Conservation (phyloP, 2,329 filamentous ascomycete species). For the Pleurostoma richardsiae region DNA sequence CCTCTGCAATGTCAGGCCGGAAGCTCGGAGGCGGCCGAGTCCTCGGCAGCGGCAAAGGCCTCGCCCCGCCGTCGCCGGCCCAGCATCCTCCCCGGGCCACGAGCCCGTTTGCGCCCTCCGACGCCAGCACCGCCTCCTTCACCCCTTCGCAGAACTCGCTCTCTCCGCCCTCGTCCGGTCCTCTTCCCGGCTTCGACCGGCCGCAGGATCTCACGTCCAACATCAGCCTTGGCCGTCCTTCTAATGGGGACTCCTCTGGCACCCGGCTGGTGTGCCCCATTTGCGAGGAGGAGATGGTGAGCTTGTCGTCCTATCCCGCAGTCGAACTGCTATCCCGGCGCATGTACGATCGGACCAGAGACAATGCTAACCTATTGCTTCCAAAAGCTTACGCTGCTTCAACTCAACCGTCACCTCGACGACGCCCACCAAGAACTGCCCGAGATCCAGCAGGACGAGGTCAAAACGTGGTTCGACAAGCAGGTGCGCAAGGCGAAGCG, state of each 20-base stretch:
- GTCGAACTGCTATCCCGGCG: not conserved
- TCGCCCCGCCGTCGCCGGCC: conserved; percentile 57
- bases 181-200: conserved; percentile 54
- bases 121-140: conserved; percentile 68
- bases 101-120: conserved; percentile 50
- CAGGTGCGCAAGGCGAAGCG: conserved; percentile 90
- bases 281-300: conserved; percentile 95
- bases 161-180: conserved; percentile 54
- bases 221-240: conserved; percentile 60
- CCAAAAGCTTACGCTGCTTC: conserved; percentile 75
- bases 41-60: conserved; percentile 77
- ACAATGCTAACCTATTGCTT: conserved; percentile 9
- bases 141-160: conserved; percentile 50
- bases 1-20: conserved; percentile 64
- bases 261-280: conserved; percentile 88
- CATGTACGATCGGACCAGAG: not conserved
- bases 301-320: too few species aligned
- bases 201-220: conserved; percentile 76
- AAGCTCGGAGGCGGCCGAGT: conserved; percentile 91
- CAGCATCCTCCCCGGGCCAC: conserved; percentile 27
- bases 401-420: conserved; percentile 82
- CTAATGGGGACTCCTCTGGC: conserved; percentile 51
- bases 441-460: conserved; percentile 84
- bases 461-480: conserved; percentile 95
- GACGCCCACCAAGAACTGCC: conserved; percentile 87